Percentiles rank a stretch among this genome's conserved stretches.
phyloP scores from a whole-genome alignment of 1,284 basidiomycete genomes.

The Ceratobasidium sp. region DNA sequence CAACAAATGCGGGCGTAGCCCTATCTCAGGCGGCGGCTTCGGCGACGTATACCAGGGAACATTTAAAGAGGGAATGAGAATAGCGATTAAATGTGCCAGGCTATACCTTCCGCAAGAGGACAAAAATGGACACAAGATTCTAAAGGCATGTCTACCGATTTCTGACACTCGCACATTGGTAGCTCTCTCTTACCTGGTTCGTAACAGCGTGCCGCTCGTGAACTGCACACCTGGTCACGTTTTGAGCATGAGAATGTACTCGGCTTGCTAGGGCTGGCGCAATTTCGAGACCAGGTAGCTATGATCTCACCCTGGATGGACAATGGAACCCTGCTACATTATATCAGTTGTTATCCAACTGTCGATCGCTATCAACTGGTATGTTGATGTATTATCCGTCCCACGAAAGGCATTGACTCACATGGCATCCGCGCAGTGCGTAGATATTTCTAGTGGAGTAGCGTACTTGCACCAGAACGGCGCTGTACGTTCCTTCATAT shows the following conservation, averaged over 20 bases:
- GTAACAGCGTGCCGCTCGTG: constrained; percentile 4
- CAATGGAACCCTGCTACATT: constrained; percentile 8
- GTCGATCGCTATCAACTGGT: constrained; percentile 33
- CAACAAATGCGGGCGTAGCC: neutral
- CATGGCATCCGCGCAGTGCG: neutral
- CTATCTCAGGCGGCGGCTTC: neutral
- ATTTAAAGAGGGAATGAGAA: neutral
- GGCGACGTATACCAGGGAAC: constrained; percentile 2
- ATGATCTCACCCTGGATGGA: constrained; percentile 38
- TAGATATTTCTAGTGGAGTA: neutral
- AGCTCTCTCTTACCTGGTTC: neutral
- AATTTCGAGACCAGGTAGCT: neutral
- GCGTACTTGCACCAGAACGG: neutral
- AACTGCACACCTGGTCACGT: constrained; percentile 13
- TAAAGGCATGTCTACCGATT: neutral
- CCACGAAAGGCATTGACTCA: neutral
- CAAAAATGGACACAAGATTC: neutral
- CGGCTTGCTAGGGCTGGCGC: neutral
- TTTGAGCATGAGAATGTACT: constrained; percentile 21
- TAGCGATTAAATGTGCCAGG: constrained; percentile 21
- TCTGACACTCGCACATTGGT: no score
- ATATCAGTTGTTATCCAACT: neutral
- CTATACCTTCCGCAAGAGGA: neutral
- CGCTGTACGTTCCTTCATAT: neutral
- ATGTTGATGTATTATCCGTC: neutral